These are phyloP conservation scores for Cardamine chenopodiifolia DNA, from an alignment of 345 rosid genomes.

Conservation along the genomic window DNA sequence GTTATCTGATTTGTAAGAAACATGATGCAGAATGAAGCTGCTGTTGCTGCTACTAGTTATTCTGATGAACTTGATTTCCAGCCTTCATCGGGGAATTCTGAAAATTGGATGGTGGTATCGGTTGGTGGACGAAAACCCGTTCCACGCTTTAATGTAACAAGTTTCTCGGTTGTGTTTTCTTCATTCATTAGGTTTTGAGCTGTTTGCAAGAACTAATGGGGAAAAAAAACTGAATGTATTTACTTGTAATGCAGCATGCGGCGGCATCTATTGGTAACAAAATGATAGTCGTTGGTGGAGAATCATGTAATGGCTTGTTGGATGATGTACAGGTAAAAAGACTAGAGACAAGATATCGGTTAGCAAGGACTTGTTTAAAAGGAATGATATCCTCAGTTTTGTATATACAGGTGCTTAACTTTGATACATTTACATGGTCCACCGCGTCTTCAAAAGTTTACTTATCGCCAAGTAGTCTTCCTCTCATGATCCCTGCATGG, in stretches of 20 bases:
- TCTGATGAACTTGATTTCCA: conserved; percentile 58
- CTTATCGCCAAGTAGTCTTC: conserved; percentile 90
- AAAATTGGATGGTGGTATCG: conserved; percentile 84
- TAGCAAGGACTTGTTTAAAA: background rate
- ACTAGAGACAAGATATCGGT: background rate
- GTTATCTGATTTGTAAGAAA: conserved; percentile 21
- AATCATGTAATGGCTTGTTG: conserved; percentile 74
- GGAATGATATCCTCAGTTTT: conserved; percentile 12
- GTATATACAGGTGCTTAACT: conserved; percentile 68
- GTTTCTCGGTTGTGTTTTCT: background rate
- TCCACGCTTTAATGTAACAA: conserved; percentile 78
- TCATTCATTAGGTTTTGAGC: conserved; percentile 3
- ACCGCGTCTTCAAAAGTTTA: conserved; percentile 82
- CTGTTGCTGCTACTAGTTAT: conserved; percentile 49
- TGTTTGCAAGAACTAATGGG: conserved; percentile 11
- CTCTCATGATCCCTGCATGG: conserved; percentile 95
- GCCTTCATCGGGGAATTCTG: conserved; percentile 58
- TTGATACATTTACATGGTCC: conserved; percentile 81
- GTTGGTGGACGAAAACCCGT: conserved; percentile 76
- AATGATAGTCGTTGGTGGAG: conserved; percentile 97
- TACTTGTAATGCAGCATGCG: conserved; percentile 68
- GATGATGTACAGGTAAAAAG: conserved; percentile 90
- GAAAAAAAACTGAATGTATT: background rate
- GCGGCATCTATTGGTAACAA: conserved; percentile 88
- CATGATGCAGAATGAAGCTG: conserved; percentile 55